phyloP scores from a whole-genome alignment of 208 protist species.

The Wallacemonas rigidus region DNA sequence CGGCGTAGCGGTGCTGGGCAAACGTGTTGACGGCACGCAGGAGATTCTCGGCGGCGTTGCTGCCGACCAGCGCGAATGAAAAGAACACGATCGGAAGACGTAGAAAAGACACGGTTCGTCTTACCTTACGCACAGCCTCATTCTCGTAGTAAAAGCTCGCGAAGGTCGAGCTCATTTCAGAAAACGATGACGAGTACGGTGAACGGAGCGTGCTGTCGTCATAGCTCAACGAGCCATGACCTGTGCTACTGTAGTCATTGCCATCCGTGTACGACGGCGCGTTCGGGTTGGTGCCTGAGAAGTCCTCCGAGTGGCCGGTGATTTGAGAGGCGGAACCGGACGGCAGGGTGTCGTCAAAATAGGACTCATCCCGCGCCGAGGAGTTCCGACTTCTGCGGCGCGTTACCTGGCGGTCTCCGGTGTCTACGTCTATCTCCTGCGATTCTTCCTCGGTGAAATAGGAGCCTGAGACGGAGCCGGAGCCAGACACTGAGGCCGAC shows the following conservation, averaged over 20 bases:
- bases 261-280: constrained; percentile 12
- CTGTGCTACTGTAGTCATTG: constrained; percentile 27
- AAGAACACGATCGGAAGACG: constrained; percentile 69
- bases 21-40: constrained; percentile 44
- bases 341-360: constrained; percentile 12
- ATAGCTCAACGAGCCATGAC: constrained; percentile 33
- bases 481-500: constrained; percentile 14
- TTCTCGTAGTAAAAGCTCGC: constrained; percentile 80
- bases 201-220: constrained; percentile 64
- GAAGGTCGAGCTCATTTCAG: constrained; percentile 80
- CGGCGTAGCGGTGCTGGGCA: constrained; percentile 14
- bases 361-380: constrained; percentile 8
- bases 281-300: constrained; percentile 22
- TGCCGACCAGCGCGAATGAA: constrained; percentile 50
- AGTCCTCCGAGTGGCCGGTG: constrained; percentile 14
- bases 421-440: constrained; percentile 18
- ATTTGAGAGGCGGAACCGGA: constrained; percentile 21
- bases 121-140: constrained; percentile 36
- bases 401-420: background rate
- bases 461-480: constrained; percentile 23
- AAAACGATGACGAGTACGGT: constrained; percentile 47
- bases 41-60: constrained; percentile 38
- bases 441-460: constrained; percentile 45
- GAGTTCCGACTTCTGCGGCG: constrained; percentile 1
- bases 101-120: constrained; percentile 41